phyloP scores from a whole-genome alignment of 352 stramenopile genomes.

The Phytophthora podocarpi region DNA sequence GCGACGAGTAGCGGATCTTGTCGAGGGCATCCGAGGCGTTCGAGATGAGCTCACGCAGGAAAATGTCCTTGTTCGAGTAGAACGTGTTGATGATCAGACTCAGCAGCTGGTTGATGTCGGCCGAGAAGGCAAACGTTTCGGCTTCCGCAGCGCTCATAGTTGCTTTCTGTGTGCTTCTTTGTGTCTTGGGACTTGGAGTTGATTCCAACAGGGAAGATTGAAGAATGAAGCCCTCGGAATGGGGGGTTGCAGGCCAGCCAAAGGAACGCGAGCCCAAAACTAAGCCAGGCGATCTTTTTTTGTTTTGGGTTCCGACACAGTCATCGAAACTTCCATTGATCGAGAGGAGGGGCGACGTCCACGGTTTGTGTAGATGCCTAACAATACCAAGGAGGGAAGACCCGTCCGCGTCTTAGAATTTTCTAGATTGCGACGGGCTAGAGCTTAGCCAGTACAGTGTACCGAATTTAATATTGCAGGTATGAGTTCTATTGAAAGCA shows the following conservation, averaged over 20 bases:
- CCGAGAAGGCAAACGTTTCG: constrained; percentile 99
- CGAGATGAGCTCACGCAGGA: constrained; percentile 96
- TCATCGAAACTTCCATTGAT: constrained; percentile 41
- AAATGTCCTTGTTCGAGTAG: constrained; percentile 99
- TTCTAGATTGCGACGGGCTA: constrained; percentile 66
- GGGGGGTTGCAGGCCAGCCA: constrained; percentile 27
- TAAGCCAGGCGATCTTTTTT: constrained; percentile 25
- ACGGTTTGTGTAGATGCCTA: not conserved
- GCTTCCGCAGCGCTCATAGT: constrained; percentile 85
- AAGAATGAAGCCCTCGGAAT: constrained; percentile 44
- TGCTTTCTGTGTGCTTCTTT: constrained; percentile 38
- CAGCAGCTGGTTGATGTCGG: constrained; percentile 99
- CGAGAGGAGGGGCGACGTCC: constrained; percentile 33
- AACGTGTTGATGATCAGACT: constrained; percentile 99
- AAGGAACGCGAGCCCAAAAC: constrained; percentile 24
- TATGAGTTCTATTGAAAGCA: constrained; percentile 14
- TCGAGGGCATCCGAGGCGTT: constrained; percentile 97
- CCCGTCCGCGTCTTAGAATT: constrained; percentile 47
- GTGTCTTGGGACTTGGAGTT: constrained; percentile 15
- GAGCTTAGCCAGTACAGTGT: constrained; percentile 3
- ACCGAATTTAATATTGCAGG: constrained; percentile 10
- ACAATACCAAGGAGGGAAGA: constrained; percentile 6
- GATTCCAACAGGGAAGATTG: constrained; percentile 60
- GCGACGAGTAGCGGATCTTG: constrained; percentile 97
- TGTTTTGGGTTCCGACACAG: constrained; percentile 10